Conservation (phyloP, 2,329 filamentous ascomycete species). For the Aureobasidium vineae region DNA sequence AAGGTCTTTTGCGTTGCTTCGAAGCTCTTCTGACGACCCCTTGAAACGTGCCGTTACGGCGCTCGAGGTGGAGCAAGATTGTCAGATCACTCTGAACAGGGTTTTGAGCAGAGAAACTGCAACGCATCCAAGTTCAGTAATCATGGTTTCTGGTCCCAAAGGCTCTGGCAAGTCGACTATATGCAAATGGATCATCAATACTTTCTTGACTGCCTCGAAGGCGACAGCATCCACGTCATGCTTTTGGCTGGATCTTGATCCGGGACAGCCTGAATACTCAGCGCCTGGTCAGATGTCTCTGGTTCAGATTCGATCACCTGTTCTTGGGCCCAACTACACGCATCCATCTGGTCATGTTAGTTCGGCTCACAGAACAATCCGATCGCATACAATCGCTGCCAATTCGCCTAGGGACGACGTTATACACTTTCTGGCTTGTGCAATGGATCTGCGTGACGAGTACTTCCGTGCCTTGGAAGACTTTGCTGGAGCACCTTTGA, state of each 20-base stretch:
- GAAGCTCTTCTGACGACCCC: slow-evolving; percentile 33
- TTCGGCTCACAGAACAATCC: slow-evolving; percentile 40
- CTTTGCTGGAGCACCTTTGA: slow-evolving; percentile 53
- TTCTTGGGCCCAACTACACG: slow-evolving; percentile 66
- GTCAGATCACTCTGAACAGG: slow-evolving; percentile 32
- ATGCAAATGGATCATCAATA: slow-evolving; percentile 64
- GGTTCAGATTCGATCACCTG: slow-evolving; percentile 58
- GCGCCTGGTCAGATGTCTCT: slow-evolving; percentile 69
- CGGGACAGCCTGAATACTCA: slow-evolving; percentile 72
- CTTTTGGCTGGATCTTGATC: slow-evolving; percentile 71
- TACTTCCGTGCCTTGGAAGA: slow-evolving; percentile 52
- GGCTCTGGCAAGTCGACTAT: slow-evolving; percentile 76
- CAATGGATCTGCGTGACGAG: slow-evolving; percentile 59
- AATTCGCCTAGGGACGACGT: slow-evolving; percentile 65
- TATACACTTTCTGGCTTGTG: slow-evolving; percentile 64
- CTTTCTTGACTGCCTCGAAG: slow-evolving; percentile 55
- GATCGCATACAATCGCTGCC: slow-evolving; percentile 66
- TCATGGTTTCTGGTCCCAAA: slow-evolving; percentile 67
- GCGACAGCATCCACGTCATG: slow-evolving; percentile 32
- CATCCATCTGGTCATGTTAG: slow-evolving; percentile 49
- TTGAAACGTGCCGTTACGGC: slow-evolving; percentile 33
- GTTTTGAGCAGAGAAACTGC: slow-evolving; percentile 28
- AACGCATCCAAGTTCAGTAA: slow-evolving; percentile 61
- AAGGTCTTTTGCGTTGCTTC: slow-evolving; percentile 39
- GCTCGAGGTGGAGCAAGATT: slow-evolving; percentile 34